Evolutionary conservation across 2,329 filamentous ascomycete species (phyloP).

Genomic region (Colletotrichum paranaense): DNA sequence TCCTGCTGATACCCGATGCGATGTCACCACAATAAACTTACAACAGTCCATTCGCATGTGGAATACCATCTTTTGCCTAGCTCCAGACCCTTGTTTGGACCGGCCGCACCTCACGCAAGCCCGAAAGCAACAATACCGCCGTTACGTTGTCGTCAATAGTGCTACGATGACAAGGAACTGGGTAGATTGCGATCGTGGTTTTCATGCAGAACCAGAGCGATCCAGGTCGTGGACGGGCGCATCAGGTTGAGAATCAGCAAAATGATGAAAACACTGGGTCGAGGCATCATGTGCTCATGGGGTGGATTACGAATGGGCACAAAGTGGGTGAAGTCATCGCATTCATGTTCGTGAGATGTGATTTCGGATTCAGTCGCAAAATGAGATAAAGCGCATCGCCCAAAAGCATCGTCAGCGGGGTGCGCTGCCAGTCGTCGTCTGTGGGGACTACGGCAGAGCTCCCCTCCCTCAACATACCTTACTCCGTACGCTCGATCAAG

Average conservation of each 20-base stretch:
- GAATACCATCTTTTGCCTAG: not conserved
- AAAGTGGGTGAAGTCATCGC: not conserved
- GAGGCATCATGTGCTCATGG: not conserved
- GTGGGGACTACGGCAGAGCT: constrained; percentile 18
- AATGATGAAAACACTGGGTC: constrained; percentile 23
- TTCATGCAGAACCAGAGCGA: not conserved
- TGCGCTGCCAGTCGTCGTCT: constrained; percentile 1
- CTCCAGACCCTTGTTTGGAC: not conserved
- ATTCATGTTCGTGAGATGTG: constrained; percentile 4
- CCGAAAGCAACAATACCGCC: not conserved
- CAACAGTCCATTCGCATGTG: not conserved
- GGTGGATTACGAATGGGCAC: not conserved
- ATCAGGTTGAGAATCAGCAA: not conserved
- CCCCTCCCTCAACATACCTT: not conserved
- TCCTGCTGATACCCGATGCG: not conserved
- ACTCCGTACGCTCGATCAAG: constrained; percentile 1
- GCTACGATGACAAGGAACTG: not conserved
- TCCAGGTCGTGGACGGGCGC: not conserved
- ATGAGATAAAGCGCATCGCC: not conserved
- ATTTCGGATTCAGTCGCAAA: not conserved
- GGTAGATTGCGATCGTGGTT: not conserved
- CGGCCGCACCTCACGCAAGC: not conserved
- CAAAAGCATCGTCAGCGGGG: constrained; percentile 1
- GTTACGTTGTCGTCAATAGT: not conserved
- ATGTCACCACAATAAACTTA: not conserved